Evolutionary conservation across 345 rosid species (phyloP).

Genomic region (Bruguiera parviflora): DNA sequence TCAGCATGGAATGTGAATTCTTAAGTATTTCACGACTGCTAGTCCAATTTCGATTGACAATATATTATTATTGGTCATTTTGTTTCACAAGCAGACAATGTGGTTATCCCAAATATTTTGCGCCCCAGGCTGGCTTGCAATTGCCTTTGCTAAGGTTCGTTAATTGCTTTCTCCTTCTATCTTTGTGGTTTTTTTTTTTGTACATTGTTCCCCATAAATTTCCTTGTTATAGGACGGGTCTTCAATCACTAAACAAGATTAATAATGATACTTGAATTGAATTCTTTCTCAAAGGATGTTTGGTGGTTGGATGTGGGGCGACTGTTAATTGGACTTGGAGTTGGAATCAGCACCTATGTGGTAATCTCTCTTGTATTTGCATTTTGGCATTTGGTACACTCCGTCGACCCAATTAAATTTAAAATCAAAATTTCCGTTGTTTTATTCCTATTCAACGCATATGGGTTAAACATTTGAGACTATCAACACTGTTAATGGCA

Average conservation of each 20-base stretch:
- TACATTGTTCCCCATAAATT: too few relatives aligned
- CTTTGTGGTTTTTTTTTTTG: too few relatives aligned
- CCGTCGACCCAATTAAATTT: background rate
- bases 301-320: slow-evolving; percentile 33
- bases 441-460: too few relatives aligned
- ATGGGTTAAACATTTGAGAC: too few relatives aligned
- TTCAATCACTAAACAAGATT: too few relatives aligned
- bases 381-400: background rate
- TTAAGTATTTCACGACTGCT: too few relatives aligned
- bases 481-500: background rate
- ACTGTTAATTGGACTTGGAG: slow-evolving; percentile 37
- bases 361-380: slow-evolving; percentile 15
- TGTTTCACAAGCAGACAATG: slow-evolving; percentile 46
- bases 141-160: slow-evolving; percentile 9
- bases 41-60: too few relatives aligned
- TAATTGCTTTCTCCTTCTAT: too few relatives aligned
- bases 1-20: too few relatives aligned
- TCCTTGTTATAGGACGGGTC: too few relatives aligned
- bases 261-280: background rate
- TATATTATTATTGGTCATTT: background rate
- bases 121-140: slow-evolving; percentile 56
- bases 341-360: slow-evolving; percentile 39
- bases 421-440: background rate
- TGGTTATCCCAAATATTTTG: slow-evolving; percentile 62
- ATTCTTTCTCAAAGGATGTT: background rate